These are phyloP conservation scores for Elsinoe fawcettii DNA, from an alignment of 2,329 filamentous ascomycete species.

Conservation along the genomic window DNA sequence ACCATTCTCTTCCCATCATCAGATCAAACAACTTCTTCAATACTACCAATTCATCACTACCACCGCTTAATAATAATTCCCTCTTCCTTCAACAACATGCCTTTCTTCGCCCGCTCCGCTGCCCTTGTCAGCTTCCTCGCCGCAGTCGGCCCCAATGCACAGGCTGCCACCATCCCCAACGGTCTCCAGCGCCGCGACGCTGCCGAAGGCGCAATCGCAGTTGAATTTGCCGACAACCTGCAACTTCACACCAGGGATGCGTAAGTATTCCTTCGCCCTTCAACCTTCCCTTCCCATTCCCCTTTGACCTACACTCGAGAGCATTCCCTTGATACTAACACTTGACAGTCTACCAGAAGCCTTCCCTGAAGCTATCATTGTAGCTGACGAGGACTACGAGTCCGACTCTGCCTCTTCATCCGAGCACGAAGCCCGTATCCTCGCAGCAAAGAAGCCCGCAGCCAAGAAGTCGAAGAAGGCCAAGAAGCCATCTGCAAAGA, in stretches of 20 bases:
- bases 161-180: conserved; percentile 1
- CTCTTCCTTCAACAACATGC: neutral
- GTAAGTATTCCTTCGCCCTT: neutral
- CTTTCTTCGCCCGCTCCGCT: neutral
- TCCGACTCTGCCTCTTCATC: neutral
- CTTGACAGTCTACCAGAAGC: neutral
- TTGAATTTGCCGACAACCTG: conserved; percentile 2
- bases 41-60: neutral
- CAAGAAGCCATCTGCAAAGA: neutral
- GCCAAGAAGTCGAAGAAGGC: conserved; percentile 4
- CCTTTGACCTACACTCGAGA: neutral
- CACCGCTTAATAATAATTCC: neutral
- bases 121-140: conserved; percentile 9
- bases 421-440: neutral
- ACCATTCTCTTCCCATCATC: neutral
- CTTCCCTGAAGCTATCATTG: neutral
- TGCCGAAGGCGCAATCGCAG: neutral
- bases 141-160: neutral
- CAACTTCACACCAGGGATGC: neutral
- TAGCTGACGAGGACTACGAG: neutral
- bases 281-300: neutral
- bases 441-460: neutral
- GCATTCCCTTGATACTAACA: neutral
- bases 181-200: conserved; percentile 1
- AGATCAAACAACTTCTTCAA: conserved; percentile 2